Conservation (phyloP, 352 stramenopile genomes). For the Thalassiosira allenii region DNA sequence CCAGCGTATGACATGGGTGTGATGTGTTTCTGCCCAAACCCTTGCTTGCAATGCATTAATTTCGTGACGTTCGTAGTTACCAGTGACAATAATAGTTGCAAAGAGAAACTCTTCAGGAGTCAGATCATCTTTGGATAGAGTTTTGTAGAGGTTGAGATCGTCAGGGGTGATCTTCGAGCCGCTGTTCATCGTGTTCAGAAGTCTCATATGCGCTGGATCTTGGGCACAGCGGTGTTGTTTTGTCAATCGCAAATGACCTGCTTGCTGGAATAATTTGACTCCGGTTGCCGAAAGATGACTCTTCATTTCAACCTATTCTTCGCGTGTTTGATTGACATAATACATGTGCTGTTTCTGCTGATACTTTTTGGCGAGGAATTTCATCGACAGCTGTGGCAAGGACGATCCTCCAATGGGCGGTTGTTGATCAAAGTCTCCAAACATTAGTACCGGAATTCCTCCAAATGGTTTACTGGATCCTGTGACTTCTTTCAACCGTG, state of each 20-base stretch:
- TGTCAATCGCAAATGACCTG: slow-evolving; percentile 17
- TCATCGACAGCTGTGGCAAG: slow-evolving; percentile 20
- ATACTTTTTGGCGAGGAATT: slow-evolving; percentile 32
- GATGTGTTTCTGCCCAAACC: slow-evolving; percentile 24
- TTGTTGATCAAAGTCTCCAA: slow-evolving; percentile 54
- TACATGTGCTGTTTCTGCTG: slow-evolving; percentile 15
- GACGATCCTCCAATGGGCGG: slow-evolving; percentile 44
- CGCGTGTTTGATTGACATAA: slow-evolving; percentile 1
- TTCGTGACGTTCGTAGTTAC: slow-evolving; percentile 39
- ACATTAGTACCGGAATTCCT: slow-evolving; percentile 30
- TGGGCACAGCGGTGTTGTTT: slow-evolving; percentile 27
- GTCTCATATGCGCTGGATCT: slow-evolving; percentile 31
- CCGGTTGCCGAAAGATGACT: slow-evolving; percentile 7
- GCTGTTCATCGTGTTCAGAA: slow-evolving; percentile 31
- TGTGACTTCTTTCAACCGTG: slow-evolving; percentile 44
- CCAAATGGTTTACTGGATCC: slow-evolving; percentile 40
- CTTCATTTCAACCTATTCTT: slow-evolving; percentile 25
- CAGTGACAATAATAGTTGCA: slow-evolving; percentile 41
- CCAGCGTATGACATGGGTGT: slow-evolving; percentile 39
- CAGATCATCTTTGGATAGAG: slow-evolving; percentile 6
- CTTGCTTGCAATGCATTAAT: slow-evolving; percentile 18
- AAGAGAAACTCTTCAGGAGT: not conserved
- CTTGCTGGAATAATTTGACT: slow-evolving; percentile 21
- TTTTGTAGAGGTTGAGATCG: slow-evolving; percentile 33
- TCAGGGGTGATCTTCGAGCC: slow-evolving; percentile 14